phyloP scores from a whole-genome alignment of 768 basidiomycete species.

The Suillus luteus region DNA sequence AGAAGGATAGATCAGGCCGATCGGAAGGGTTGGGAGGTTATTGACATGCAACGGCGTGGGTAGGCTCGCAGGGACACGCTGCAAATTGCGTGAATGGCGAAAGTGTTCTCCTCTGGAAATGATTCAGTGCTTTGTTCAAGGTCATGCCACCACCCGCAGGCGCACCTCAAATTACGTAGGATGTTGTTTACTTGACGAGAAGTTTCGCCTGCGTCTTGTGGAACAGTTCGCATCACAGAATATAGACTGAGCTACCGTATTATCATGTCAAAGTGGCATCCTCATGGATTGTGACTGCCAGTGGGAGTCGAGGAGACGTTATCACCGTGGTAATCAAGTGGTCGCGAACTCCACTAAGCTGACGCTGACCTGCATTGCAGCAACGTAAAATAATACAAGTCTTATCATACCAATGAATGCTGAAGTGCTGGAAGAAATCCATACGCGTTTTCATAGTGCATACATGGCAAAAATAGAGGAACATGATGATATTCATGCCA shows the following conservation, averaged over 20 bases:
- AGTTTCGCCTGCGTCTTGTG: neutral
- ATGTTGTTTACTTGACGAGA: conserved; percentile 32
- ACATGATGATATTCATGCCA: conserved; percentile 30
- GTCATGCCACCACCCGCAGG: neutral
- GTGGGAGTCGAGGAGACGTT: neutral
- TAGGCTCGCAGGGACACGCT: conserved; percentile 24
- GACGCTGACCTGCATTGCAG: neutral
- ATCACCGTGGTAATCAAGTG: neutral
- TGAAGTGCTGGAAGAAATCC: conserved; percentile 17
- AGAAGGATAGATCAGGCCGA: conserved; percentile 39
- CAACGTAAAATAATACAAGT: conserved; percentile 2
- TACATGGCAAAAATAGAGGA: conserved; percentile 28
- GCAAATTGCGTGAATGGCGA: conserved; percentile 60
- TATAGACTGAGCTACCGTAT: neutral
- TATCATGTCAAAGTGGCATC: neutral
- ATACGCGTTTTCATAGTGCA: conserved; percentile 32
- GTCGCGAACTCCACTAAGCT: neutral
- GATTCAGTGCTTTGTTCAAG: neutral
- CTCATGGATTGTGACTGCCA: neutral
- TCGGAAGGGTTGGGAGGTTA: conserved; percentile 49
- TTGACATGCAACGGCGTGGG: conserved; percentile 28
- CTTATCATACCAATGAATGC: conserved; percentile 1
- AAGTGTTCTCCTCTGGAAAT: conserved; percentile 68
- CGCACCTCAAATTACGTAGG: conserved; percentile 32
- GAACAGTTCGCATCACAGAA: neutral